Evolutionary conservation across 208 protist species (phyloP).

Genomic region (Leptomonas pyrrhocoris): DNA sequence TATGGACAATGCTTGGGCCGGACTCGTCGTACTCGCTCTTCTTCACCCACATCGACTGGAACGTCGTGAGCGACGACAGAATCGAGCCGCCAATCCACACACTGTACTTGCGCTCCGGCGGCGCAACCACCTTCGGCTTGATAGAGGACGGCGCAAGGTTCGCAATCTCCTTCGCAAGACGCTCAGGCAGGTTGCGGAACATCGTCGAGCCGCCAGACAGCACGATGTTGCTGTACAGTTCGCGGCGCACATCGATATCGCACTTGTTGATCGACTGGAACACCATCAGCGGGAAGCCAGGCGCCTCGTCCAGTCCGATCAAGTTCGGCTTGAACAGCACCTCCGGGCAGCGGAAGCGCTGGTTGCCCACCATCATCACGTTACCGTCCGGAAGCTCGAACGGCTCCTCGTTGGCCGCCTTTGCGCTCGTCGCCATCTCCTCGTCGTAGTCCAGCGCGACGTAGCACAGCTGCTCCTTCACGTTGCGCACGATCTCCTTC

Average conservation of each 20-base stretch:
- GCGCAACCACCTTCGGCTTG: conserved; percentile 97
- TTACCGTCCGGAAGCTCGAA: conserved; percentile 96
- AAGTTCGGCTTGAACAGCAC: conserved; percentile 96
- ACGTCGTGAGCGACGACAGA: conserved; percentile 96
- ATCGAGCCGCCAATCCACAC: conserved; percentile 99
- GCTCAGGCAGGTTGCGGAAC: conserved; percentile 97
- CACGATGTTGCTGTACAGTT: conserved; percentile 97
- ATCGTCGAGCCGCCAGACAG: conserved; percentile 96
- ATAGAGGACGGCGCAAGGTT: conserved; percentile 95
- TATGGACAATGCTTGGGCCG: conserved; percentile 97
- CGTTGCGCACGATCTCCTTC: conserved; percentile 96
- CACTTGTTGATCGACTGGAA: conserved; percentile 98
- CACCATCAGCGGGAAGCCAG: conserved; percentile 96
- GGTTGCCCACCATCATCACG: conserved; percentile 85
- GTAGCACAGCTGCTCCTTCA: conserved; percentile 95
- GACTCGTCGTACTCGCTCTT: conserved; percentile 99
- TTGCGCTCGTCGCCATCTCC: conserved; percentile 93
- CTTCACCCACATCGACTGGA: conserved; percentile 98
- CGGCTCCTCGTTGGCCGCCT: conserved; percentile 84
- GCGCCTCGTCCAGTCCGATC: conserved; percentile 92
- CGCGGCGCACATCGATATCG: conserved; percentile 94
- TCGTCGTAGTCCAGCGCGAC: conserved; percentile 96
- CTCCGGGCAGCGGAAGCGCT: conserved; percentile 95
- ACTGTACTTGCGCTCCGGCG: conserved; percentile 96
- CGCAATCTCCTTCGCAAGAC: conserved; percentile 96